Percentiles rank a stretch among this genome's conserved stretches.
Conservation (phyloP, 176 grass and related monocot species). For the Musa troglodytarum region DNA sequence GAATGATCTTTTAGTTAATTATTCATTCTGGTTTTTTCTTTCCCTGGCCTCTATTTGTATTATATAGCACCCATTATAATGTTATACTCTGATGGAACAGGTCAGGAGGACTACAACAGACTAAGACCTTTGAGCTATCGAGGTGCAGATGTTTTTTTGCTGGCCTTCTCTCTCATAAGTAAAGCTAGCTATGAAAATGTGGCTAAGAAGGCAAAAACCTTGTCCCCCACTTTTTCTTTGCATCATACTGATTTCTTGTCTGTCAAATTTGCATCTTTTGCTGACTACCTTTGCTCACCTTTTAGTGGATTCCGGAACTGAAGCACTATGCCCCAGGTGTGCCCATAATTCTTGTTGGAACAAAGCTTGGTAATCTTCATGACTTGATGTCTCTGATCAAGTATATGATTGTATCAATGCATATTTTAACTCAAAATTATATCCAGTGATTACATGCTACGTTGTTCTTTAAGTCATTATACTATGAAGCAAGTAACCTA, state of each 20-base stretch:
- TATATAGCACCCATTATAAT: not conserved
- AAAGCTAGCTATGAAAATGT: conserved; percentile 79
- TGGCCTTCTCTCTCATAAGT: conserved; percentile 75
- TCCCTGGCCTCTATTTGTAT: not conserved
- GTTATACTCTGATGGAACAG: conserved; percentile 26
- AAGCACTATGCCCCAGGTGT: conserved; percentile 75
- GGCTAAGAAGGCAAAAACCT: conserved; percentile 58
- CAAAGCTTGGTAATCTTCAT: conserved; percentile 60
- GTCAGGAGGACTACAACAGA: conserved; percentile 74
- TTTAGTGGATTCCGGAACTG: conserved; percentile 84
- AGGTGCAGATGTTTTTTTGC: conserved; percentile 70
- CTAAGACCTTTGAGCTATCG: conserved; percentile 75
- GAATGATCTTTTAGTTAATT: not conserved
- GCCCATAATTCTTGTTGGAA: conserved; percentile 65
- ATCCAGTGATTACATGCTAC: no score
- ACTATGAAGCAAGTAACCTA: no score
- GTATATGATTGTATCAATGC: not conserved
- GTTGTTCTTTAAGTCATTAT: no score
- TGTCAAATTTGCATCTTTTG: conserved; percentile 6
- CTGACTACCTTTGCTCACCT: not conserved
- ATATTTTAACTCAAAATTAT: no score
- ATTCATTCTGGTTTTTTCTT: no score
- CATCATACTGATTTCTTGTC: not conserved
- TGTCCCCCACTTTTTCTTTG: conserved; percentile 1
- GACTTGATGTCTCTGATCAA: not conserved